Base-by-base conservation (phyloP, 2,329 filamentous ascomycete species). In the Volutella citrinella region DNA sequence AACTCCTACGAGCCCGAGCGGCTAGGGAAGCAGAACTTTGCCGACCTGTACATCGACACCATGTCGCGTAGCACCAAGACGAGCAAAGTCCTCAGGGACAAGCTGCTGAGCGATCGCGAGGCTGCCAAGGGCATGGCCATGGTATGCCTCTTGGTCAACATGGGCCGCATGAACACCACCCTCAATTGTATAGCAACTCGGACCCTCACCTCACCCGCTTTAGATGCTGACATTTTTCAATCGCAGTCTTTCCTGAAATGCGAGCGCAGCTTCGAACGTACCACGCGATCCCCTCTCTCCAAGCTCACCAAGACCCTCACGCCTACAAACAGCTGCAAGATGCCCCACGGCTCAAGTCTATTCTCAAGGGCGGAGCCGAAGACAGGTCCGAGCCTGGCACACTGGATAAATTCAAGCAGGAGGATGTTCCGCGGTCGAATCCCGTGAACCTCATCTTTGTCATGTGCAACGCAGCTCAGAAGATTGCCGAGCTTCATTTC, bases 61-160 rank as follows among this genome's bases (percentile, higher is more conserved):
- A 97, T 98, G 91, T 89, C 93, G 4, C 80, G 89, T 61, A 98
- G 93, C 68, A 96, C 88, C 73, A 98, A 98, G 72, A 97, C 91
- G 18, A 97, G 93, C 73, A 97, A 97, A 67, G 93, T 98, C 30
- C 73, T 98, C 45, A 88, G 95, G 62, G 93, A 98, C 64, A 97
- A 98, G 70, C 74, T 98, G 46, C 75, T 95, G 54, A 93, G 84
- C 49, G 93, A 98, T 60, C 82, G 87, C 54, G 83, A 88, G 46
- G 90, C 90, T 15, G 93, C 91, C 21, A 89, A 95, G 61, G 91
- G 88, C 56, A 98, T 98, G 93, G 93, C 93, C 33, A 98, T 98
- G 93, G 91, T 98, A 39, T 98, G 93, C 64, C 69, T 98, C 46
- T 69, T 98, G 52, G 93, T 98, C 60, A 98, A 98, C 56, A 87